Percentiles rank a stretch among this genome's conserved stretches.
Conservation (phyloP, 345 rosid species). For the Reutealis trisperma region DNA sequence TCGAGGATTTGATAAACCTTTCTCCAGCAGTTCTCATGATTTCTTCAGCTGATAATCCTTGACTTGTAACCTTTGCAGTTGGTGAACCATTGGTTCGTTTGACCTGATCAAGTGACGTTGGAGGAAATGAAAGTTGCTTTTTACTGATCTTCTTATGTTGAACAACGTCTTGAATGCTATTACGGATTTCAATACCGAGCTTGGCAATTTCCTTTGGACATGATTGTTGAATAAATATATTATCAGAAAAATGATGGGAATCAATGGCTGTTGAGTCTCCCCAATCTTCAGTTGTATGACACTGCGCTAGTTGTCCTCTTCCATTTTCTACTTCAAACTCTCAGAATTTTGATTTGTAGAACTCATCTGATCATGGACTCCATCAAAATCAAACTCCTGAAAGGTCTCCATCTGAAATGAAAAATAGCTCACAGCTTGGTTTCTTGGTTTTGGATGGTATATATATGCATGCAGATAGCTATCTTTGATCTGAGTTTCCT, state of each 20-base stretch:
- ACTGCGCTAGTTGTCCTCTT: no score
- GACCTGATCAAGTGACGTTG: conserved; percentile 15
- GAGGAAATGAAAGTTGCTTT: conserved; percentile 21
- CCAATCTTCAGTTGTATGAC: not conserved
- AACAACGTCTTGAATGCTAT: not conserved
- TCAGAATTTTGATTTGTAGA: not conserved
- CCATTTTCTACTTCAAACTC: not conserved
- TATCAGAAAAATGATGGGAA: not conserved
- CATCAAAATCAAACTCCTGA: not conserved
- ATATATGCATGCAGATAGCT: not conserved
- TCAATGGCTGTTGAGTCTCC: not conserved
- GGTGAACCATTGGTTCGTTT: conserved; percentile 7
- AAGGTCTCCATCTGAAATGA: not conserved
- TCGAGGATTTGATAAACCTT: conserved; percentile 21
- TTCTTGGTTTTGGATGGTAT: not conserved
- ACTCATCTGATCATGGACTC: not conserved
- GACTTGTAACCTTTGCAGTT: not conserved
- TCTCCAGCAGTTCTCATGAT: conserved; percentile 27
- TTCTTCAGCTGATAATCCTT: conserved; percentile 13
- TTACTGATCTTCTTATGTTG: conserved; percentile 15
- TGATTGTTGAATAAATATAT: no score
- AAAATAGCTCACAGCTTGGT: not conserved
- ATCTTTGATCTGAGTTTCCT: no score
- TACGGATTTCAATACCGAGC: no score
- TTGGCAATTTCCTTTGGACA: no score